These are phyloP conservation scores for Yamadazyma atmosphaerica DNA, from an alignment of 1,139 yeast species.

Conservation along the genomic window DNA sequence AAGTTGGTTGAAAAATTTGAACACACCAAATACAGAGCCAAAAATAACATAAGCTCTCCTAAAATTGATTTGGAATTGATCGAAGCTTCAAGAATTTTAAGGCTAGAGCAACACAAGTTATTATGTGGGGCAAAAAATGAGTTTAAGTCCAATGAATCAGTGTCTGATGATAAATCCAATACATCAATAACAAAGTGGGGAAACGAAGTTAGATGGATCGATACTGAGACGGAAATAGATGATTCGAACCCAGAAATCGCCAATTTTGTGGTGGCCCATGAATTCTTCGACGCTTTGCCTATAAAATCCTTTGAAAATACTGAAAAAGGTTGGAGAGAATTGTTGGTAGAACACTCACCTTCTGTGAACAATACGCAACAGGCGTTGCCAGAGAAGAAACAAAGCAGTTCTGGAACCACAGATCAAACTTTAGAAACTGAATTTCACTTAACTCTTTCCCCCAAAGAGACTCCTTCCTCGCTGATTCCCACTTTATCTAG, in stretches of 20 bases:
- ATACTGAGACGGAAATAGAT: conserved; percentile 56
- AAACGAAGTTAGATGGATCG: conserved; percentile 64
- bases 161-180: conserved; percentile 28
- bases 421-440: conserved; percentile 31
- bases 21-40: background rate
- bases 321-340: conserved; percentile 74
- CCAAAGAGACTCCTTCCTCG: conserved; percentile 65
- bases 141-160: conserved; percentile 6
- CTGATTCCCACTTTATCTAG: conserved; percentile 53
- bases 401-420: conserved; percentile 4
- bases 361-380: conserved; percentile 37
- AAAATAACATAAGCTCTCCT: background rate
- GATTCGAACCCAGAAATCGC: conserved; percentile 34
- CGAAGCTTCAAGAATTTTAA: conserved; percentile 71
- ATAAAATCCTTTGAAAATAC: conserved; percentile 68
- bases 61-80: conserved; percentile 54
- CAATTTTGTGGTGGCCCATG: conserved; percentile 77
- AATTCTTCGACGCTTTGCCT: conserved; percentile 86
- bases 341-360: conserved; percentile 57
- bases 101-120: conserved; percentile 54
- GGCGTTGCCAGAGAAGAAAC: conserved; percentile 5
- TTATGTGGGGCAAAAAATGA: conserved; percentile 42
- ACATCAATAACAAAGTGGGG: conserved; percentile 53
- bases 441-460: conserved; percentile 61
- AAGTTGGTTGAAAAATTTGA: conserved; percentile 29